A percentile compares a stretch with the other conserved stretches of the same genome.
Conservation (phyloP, 305 asterid species). For the Plantago coronopus region DNA sequence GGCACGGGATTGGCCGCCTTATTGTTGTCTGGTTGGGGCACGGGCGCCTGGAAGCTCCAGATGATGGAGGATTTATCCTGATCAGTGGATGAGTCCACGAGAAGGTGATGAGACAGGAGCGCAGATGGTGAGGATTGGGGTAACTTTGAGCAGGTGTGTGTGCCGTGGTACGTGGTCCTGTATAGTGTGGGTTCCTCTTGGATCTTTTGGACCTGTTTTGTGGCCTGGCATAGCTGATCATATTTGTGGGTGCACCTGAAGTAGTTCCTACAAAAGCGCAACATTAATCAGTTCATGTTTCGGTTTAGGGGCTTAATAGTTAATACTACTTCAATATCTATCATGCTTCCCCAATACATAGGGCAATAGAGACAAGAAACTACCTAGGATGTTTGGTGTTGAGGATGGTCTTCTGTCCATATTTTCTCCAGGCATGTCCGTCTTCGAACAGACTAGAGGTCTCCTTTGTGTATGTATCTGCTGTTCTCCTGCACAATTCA, state of each 20-base stretch:
- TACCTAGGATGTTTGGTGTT: constrained; percentile 57
- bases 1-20: no score
- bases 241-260: constrained; percentile 67
- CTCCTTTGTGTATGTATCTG: constrained; percentile 35
- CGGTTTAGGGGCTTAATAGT: no score
- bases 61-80: constrained; percentile 35
- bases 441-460: constrained; percentile 40
- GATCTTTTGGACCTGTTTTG: constrained; percentile 53
- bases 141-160: constrained; percentile 42
- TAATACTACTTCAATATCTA: no score
- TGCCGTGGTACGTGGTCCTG: constrained; percentile 51
- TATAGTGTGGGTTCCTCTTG: constrained; percentile 47
- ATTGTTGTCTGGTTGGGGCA: background rate
- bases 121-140: background rate
- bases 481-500: constrained; percentile 40
- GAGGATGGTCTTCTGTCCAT: constrained; percentile 66
- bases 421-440: constrained; percentile 77
- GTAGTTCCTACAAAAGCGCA: constrained; percentile 78
- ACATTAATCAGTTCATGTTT: no score
- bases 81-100: constrained; percentile 24
- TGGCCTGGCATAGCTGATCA: constrained; percentile 63
- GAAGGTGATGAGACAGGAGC: constrained; percentile 18
- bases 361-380: no score
- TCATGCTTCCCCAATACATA: no score
- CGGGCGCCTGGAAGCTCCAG: constrained; percentile 35